Conservation (phyloP, 148 eudicot species). For the Cornus kousa region DNA sequence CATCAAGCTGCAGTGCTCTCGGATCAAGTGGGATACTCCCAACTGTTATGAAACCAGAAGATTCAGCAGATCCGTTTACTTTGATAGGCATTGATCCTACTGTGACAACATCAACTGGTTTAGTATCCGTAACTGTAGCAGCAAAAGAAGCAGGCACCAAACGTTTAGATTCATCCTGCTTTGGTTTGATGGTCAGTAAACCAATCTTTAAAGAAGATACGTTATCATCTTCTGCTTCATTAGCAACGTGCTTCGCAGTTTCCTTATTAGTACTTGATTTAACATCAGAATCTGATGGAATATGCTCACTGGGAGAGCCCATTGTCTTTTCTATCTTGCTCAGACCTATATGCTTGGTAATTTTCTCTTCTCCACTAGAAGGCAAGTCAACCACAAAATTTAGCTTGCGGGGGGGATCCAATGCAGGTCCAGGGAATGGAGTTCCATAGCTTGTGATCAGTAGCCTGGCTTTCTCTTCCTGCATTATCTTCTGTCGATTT, state of each 20-base stretch:
- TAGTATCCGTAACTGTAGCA: constrained; percentile 15
- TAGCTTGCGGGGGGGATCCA: constrained; percentile 52
- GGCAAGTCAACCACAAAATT: constrained; percentile 33
- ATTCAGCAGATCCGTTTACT: constrained; percentile 43
- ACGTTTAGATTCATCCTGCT: constrained; percentile 32
- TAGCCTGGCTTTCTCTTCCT: constrained; percentile 70
- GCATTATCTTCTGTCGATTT: constrained; percentile 78
- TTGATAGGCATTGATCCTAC: constrained; percentile 81
- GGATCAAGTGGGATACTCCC: constrained; percentile 90
- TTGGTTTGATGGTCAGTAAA: constrained; percentile 55
- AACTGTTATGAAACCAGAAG: constrained; percentile 63
- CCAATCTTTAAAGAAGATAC: constrained; percentile 50
- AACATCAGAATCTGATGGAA: constrained; percentile 13
- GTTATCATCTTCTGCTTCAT: constrained; percentile 27
- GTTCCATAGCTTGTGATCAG: constrained; percentile 40
- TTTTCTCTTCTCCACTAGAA: constrained; percentile 33
- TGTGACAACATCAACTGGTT: constrained; percentile 45
- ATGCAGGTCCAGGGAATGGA: constrained; percentile 34
- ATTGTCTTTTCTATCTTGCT: constrained; percentile 21
- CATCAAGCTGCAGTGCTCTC: constrained; percentile 45
- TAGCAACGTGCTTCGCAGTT: constrained; percentile 15
- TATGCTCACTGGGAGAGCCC: constrained; percentile 16
- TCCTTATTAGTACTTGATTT: constrained; percentile 8
- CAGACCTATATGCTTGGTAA: constrained; percentile 18
- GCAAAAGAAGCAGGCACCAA: constrained; percentile 20